Evolutionary conservation across 345 rosid genomes (phyloP).

Genomic region (Linum lewisii): DNA sequence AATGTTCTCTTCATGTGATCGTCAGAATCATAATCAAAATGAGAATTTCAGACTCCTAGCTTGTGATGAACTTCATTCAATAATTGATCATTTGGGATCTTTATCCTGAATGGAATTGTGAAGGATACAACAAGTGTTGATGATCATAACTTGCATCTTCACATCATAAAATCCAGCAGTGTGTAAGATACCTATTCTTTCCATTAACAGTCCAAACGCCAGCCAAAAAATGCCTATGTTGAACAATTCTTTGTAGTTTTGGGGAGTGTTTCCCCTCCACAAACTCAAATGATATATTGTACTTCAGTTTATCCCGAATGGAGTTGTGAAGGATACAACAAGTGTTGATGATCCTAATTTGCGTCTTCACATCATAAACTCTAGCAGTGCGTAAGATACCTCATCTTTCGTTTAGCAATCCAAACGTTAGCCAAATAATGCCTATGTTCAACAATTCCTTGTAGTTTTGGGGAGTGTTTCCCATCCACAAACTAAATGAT

Average conservation of each 20-base stretch:
- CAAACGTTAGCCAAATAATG: not conserved
- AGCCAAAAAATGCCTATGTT: no score
- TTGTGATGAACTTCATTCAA: not conserved
- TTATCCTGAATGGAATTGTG: no score
- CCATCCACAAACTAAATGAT: not conserved
- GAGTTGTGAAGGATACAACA: not conserved
- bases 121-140: no score
- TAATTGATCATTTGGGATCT: not conserved
- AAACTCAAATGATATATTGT: no score
- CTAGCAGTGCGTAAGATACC: not conserved
- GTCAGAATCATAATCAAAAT: not conserved
- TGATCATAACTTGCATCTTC: no score
- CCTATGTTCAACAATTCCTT: not conserved
- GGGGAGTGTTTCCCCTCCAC: no score
- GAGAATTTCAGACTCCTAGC: not conserved
- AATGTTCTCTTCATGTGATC: not conserved
- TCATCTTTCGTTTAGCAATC: no score
- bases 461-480: not conserved
- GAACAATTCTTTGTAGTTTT: no score
- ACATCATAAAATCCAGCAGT: no score
- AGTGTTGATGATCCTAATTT: not conserved
- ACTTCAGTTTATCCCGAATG: not conserved
- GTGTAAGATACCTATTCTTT: no score
- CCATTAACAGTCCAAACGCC: no score
- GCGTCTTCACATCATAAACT: not conserved